A percentile compares a stretch with the other conserved stretches of the same genome.
Conservation (phyloP, 1,284 basidiomycete genomes). For the Ganoderma meredithae region DNA sequence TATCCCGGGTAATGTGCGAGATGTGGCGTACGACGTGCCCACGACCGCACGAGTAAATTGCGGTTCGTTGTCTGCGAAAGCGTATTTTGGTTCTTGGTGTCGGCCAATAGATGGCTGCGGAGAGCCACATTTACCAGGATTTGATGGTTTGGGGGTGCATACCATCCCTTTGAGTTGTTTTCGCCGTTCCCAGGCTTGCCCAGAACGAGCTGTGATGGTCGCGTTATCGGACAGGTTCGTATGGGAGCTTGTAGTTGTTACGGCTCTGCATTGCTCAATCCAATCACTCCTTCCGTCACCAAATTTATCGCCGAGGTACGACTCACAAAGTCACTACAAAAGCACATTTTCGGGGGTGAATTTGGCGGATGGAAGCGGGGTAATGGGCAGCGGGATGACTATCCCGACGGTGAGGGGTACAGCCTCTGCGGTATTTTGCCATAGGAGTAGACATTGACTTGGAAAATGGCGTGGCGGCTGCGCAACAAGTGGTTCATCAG, state of each 20-base stretch:
- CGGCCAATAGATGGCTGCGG: background rate
- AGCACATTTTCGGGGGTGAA: background rate
- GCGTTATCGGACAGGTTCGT: background rate
- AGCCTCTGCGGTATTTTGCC: slow-evolving; percentile 1
- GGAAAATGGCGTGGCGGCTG: background rate
- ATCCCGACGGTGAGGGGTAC: background rate
- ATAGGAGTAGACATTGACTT: background rate
- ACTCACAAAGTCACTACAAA: background rate
- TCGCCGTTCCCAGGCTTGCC: slow-evolving; percentile 26
- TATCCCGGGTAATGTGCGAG: background rate
- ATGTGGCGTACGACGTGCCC: background rate
- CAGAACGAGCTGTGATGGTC: background rate
- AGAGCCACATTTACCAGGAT: background rate
- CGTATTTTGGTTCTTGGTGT: background rate
- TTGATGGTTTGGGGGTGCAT: background rate
- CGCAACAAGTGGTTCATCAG: background rate
- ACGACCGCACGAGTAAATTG: background rate
- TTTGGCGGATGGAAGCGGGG: background rate
- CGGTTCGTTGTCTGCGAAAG: background rate
- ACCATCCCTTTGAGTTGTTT: slow-evolving; percentile 24
- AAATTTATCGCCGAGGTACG: background rate
- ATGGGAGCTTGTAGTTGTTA: background rate
- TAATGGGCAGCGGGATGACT: background rate
- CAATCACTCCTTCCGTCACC: background rate
- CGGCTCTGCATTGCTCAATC: background rate